Evolutionary conservation across 768 basidiomycete genomes (phyloP).

Genomic region (Termitomyces titanicus): DNA sequence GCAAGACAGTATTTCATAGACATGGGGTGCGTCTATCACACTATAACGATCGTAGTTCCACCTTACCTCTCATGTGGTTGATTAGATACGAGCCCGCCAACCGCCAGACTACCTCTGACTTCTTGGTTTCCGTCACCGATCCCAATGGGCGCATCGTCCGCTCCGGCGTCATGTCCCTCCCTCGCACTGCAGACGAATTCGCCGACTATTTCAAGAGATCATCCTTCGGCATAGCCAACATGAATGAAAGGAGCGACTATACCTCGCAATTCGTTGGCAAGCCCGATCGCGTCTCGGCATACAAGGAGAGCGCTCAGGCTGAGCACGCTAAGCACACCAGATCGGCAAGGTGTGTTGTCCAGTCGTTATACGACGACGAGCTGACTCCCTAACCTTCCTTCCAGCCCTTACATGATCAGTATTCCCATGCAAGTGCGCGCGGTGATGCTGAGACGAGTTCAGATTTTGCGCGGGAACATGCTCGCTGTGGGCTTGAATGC

Average conservation of each 20-base stretch:
- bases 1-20: constrained; percentile 65
- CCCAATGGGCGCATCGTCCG: constrained; percentile 52
- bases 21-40: constrained; percentile 15
- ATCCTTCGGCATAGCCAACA: constrained; percentile 35
- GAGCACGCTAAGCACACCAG: constrained; percentile 48
- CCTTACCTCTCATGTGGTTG: neutral
- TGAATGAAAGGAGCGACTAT: constrained; percentile 44
- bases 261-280: constrained; percentile 39
- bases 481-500: constrained; percentile 32
- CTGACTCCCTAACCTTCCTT: neutral
- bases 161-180: constrained; percentile 36
- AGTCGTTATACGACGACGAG: neutral
- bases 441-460: constrained; percentile 41
- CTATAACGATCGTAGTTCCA: neutral
- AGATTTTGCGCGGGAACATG: constrained; percentile 40
- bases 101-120: too few relatives aligned
- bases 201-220: constrained; percentile 44
- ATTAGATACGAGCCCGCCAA: constrained; percentile 51
- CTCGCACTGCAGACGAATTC: constrained; percentile 57
- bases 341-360: constrained; percentile 25
- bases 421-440: constrained; percentile 42
- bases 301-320: constrained; percentile 41
- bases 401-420: constrained; percentile 42
- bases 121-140: constrained; percentile 60
- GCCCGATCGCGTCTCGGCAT: constrained; percentile 36